Evolutionary conservation across 257 asterid species (phyloP), one percentile per base, ranked within the genome.

Genomic region (Sherardia arvensis): DNA sequence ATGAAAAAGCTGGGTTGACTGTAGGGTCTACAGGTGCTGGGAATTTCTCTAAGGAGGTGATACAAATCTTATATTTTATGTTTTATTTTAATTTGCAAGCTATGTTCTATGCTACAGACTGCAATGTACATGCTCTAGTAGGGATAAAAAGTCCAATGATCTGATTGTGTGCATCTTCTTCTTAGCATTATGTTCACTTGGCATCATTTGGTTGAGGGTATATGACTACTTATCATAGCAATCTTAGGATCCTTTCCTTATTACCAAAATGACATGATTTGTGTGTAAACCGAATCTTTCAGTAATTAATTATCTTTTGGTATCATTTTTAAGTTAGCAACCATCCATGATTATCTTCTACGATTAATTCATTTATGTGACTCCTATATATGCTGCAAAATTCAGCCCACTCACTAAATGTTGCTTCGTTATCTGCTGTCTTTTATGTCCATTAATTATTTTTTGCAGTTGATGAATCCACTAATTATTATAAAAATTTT

Each of bases 1-100:
- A 71, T 76, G 94, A 85, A 34, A 71, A 79, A 69, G 66, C 87
- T 66, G 93, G 77, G 59, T 59, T 69, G 71, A 80, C 74, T 59
- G 45, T 65, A 22, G 87, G 86, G 71, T 59, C 79, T 38, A 74
- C 78, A 58, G 78, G 66, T 56, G 66, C 80, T 65, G 89, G 76
- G 76, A 68, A 72, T 77, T 61, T 83, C 67, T 78, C 77, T 45
- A 58, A 81, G 69, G 64, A 6, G 89, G 95, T 86, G 68, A 54
- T 38, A 73, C n/a, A 34, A 53, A 26, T 69, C 45, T 26, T 53
- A 18, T 11, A 40, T 33, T 4, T 26, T 18, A 7, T 53, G n/a
- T n/a, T n/a, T n/a, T n/a, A n/a, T 5, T 54, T 56, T 26, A 12
- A 21, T n/a, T 43, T 43, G 51, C 51, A 43, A 43, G 51, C 8